Evolutionary conservation across 2,329 filamentous ascomycete genomes (phyloP), one percentile per base, ranked within the genome.

Genomic region (Colletotrichum agaves): DNA sequence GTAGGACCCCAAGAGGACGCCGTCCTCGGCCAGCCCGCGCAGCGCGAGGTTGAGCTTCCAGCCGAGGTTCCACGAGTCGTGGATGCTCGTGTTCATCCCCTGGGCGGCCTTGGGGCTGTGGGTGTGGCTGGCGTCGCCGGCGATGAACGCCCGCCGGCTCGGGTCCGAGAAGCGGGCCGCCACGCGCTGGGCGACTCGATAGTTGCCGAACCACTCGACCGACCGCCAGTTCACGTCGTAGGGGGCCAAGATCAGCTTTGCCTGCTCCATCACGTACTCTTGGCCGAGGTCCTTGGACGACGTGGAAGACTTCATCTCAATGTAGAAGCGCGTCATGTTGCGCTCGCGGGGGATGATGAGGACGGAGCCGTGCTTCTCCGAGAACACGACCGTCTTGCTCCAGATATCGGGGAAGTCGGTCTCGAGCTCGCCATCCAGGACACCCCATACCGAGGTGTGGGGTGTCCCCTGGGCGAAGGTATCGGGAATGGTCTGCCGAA

Each of bases 41-140:
- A 85, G 86, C 74, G 81, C 77, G 69, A 87, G 71, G 77, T 84
- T 83, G 66, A 84, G 77, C 72, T 82, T 84, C 81, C 83, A 86
- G 19, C 79, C 80, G 2, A 88, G 75, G 72, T 91, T 93, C 73
- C 91, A 85, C 3, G 85, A 79, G 66, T 91, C 90, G 52, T 84
- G 79, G 78, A 87, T 86, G 4, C 83, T 83, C 2, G 83, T 84
- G 76, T 93, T 93, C 83, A 86, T 85, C 46, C 84, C 90, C 77
- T 91, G 90, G 0, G 90, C 90, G 0, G 90, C 89, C 76, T 92
- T 92, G 4, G 90, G 90, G 2, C 87, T 90, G 74, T 92, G 90
- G 0, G 90, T 92, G 71, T 92, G 90, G 67, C 88, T 90, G 35
- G 90, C 89, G 73, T 93, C 90, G 12, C 90, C 89, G 2, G 85